Percentiles rank a stretch among this genome's conserved stretches.
These are phyloP conservation scores for Cladophialophora bantiana DNA, from an alignment of 2,329 filamentous ascomycete genomes.

Conservation along the genomic window DNA sequence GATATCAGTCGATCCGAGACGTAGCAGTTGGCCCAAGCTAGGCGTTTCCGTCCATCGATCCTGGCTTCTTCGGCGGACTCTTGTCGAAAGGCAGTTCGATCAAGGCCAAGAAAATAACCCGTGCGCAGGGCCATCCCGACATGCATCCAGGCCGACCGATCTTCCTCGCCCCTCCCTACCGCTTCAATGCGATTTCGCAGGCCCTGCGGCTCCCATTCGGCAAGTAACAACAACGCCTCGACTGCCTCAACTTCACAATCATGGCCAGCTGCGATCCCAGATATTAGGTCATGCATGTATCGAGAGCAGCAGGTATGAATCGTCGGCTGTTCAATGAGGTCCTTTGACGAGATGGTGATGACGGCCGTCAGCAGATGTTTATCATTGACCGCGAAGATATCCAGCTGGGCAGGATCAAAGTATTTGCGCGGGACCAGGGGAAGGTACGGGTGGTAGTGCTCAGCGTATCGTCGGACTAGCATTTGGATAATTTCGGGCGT, in stretches of 20 bases:
- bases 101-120: slow-evolving; percentile 73
- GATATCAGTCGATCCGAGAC: slow-evolving; percentile 73
- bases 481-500: slow-evolving; percentile 60
- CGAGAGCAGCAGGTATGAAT: slow-evolving; percentile 71
- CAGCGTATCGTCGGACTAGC: slow-evolving; percentile 65
- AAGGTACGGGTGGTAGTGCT: slow-evolving; percentile 73
- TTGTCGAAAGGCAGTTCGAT: slow-evolving; percentile 71
- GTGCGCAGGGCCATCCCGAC: slow-evolving; percentile 73
- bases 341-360: slow-evolving; percentile 73
- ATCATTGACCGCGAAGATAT: slow-evolving; percentile 66
- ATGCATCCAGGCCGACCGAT: slow-evolving; percentile 79
- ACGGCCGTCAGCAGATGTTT: slow-evolving; percentile 73
- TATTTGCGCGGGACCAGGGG: slow-evolving; percentile 69
- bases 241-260: slow-evolving; percentile 74
- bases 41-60: slow-evolving; percentile 66
- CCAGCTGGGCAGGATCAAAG: slow-evolving; percentile 61
- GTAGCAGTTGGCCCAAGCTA: slow-evolving; percentile 74
- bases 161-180: slow-evolving; percentile 75
- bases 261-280: slow-evolving; percentile 69
- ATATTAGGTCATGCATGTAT: slow-evolving; percentile 74
- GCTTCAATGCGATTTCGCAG: slow-evolving; percentile 65
- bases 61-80: slow-evolving; percentile 66
- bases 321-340: slow-evolving; percentile 68
- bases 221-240: slow-evolving; percentile 72
- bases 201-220: slow-evolving; percentile 75